These are phyloP conservation scores for Globisporangium paroecandrum DNA, from an alignment of 352 stramenopile species.

Conservation along the genomic window DNA sequence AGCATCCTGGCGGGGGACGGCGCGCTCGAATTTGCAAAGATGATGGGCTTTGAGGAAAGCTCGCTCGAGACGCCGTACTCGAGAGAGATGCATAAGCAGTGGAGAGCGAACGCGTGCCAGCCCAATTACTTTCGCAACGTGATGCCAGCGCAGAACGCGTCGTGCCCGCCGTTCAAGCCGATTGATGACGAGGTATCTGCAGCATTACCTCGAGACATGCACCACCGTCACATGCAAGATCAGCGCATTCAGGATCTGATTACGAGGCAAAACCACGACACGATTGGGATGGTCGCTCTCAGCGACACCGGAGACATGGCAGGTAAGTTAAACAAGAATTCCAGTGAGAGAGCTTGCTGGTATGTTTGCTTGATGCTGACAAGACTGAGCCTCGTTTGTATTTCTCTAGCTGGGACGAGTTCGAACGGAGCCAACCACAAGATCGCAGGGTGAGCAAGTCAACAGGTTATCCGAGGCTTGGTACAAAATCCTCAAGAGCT, in stretches of 20 bases:
- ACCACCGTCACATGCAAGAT: background rate
- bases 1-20: slow-evolving; percentile 85
- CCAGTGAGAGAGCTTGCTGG: background rate
- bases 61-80: slow-evolving; percentile 67
- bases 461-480: background rate
- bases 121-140: slow-evolving; percentile 91
- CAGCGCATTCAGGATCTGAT: slow-evolving; percentile 28
- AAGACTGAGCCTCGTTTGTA: background rate
- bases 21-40: slow-evolving; percentile 84
- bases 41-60: slow-evolving; percentile 88
- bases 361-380: background rate
- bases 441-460: slow-evolving; percentile 60
- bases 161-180: slow-evolving; percentile 80
- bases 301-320: slow-evolving; percentile 61
- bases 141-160: slow-evolving; percentile 54
- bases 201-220: background rate
- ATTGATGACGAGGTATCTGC: slow-evolving; percentile 6
- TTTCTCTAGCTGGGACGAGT: slow-evolving; percentile 66
- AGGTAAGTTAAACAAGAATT: slow-evolving; percentile 20
- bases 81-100: slow-evolving; percentile 44
- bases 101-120: slow-evolving; percentile 68
- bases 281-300: slow-evolving; percentile 87
- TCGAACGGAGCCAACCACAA: slow-evolving; percentile 90
- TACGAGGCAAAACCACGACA: slow-evolving; percentile 83
- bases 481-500: background rate